Evolutionary conservation across 176 grass and related monocot species (phyloP).

Genomic region (Bothriochloa decipiens): DNA sequence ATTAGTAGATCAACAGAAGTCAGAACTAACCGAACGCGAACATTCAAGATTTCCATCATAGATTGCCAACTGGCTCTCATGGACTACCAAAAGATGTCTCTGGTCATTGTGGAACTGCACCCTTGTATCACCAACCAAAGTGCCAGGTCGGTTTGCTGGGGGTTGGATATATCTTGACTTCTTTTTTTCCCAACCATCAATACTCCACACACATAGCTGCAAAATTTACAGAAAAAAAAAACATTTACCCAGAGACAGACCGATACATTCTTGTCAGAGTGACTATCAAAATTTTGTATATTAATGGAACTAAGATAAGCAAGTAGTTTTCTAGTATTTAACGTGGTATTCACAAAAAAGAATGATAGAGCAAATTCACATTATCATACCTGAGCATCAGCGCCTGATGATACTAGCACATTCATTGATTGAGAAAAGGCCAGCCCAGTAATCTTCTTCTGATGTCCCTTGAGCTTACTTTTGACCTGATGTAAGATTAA

Average conservation of each 20-base stretch:
- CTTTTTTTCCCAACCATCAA: constrained; percentile 98
- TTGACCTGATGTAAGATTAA: constrained; percentile 59
- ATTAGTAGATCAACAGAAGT: constrained; percentile 15
- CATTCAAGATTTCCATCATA: constrained; percentile 96
- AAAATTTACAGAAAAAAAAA: constrained; percentile 32
- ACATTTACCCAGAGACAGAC: constrained; percentile 2
- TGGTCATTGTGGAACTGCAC: constrained; percentile 99
- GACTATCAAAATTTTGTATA: constrained; percentile 8
- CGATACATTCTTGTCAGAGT: background rate
- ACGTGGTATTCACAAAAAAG: background rate
- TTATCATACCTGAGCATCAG: constrained; percentile 88
- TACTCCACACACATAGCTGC: constrained; percentile 94
- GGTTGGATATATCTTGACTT: constrained; percentile 85
- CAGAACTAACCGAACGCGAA: constrained; percentile 65
- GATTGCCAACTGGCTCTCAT: constrained; percentile 89
- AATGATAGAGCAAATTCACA: constrained; percentile 5
- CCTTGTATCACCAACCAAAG: constrained; percentile 90
- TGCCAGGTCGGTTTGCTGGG: constrained; percentile 58
- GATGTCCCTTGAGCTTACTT: constrained; percentile 97
- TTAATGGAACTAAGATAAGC: background rate
- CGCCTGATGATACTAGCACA: constrained; percentile 93
- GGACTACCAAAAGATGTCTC: constrained; percentile 85
- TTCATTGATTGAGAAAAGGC: constrained; percentile 94
- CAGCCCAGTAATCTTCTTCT: constrained; percentile 96
- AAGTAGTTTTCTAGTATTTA: constrained; percentile 2